These are phyloP conservation scores for Starmera dryadoides DNA, from an alignment of 805 yeast genomes.

Conservation along the genomic window DNA sequence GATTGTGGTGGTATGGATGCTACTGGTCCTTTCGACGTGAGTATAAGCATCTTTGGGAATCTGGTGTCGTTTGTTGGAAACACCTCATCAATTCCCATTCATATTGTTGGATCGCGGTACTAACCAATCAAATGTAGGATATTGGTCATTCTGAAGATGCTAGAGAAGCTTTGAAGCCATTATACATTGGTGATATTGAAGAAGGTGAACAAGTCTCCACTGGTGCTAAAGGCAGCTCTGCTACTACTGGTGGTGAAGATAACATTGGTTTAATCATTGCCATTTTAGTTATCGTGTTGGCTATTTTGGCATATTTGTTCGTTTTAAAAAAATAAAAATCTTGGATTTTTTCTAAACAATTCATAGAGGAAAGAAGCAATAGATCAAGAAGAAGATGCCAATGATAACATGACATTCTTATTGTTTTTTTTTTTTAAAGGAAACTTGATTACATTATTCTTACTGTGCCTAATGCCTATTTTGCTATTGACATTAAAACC, in stretches of 20 bases:
- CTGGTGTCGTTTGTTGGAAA: background rate
- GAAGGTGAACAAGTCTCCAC: constrained; percentile 13
- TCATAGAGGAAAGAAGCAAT: background rate
- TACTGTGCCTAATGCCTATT: too few species aligned
- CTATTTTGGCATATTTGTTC: background rate
- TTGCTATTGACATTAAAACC: too few species aligned
- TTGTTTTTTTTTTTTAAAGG: too few species aligned
- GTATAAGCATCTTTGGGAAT: constrained; percentile 21
- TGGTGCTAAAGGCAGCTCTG: too few species aligned
- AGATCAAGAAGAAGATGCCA: too few species aligned
- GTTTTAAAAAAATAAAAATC: background rate
- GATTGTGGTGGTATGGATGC: constrained; percentile 84
- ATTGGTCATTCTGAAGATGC: constrained; percentile 99
- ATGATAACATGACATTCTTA: too few species aligned
- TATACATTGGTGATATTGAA: constrained; percentile 75
- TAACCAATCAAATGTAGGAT: constrained; percentile 46
- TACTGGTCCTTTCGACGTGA: constrained; percentile 64
- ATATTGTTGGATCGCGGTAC: constrained; percentile 13
- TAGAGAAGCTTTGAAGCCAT: constrained; percentile 58
- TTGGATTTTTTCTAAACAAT: background rate
- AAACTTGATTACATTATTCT: too few species aligned
- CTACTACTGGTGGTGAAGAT: constrained; percentile 18
- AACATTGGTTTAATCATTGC: constrained; percentile 12
- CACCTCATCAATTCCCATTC: too few species aligned
- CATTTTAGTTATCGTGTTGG: background rate